phyloP scores from a whole-genome alignment of 2,329 filamentous ascomycete genomes.

The Aspergillus pseudoglaucus region DNA sequence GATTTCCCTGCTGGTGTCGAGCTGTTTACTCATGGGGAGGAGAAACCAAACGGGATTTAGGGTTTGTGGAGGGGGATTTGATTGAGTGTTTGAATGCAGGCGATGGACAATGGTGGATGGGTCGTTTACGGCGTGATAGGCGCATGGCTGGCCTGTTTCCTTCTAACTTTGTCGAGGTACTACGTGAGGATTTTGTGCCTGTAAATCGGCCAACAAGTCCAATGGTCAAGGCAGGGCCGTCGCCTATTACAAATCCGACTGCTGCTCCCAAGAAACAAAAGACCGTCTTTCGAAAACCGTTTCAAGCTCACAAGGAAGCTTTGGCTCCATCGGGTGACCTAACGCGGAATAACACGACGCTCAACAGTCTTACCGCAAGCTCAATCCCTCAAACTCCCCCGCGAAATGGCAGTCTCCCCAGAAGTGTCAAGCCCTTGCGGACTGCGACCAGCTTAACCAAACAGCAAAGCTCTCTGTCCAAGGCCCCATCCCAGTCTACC shows the following conservation, averaged over 20 bases:
- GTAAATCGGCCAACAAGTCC: slow-evolving; percentile 44
- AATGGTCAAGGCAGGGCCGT: slow-evolving; percentile 48
- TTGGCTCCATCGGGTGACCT: slow-evolving; percentile 33
- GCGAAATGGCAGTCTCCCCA: slow-evolving; percentile 27
- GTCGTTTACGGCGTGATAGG: slow-evolving; percentile 79
- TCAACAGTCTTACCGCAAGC: slow-evolving; percentile 30
- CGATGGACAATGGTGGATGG: slow-evolving; percentile 98
- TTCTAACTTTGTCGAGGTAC: slow-evolving; percentile 91
- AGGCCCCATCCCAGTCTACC: slow-evolving; percentile 25
- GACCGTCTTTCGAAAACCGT: slow-evolving; percentile 57
- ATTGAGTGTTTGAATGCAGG: slow-evolving; percentile 98
- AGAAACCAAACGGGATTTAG: slow-evolving; percentile 90
- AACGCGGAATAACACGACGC: slow-evolving; percentile 20
- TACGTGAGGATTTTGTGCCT: slow-evolving; percentile 79
- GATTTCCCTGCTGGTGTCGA: slow-evolving; percentile 86
- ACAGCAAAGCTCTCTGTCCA: slow-evolving; percentile 30
- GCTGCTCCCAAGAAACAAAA: slow-evolving; percentile 53
- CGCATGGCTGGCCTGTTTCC: slow-evolving; percentile 89
- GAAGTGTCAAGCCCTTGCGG: slow-evolving; percentile 27
- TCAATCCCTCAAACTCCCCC: slow-evolving; percentile 31
- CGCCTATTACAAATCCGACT: slow-evolving; percentile 37
- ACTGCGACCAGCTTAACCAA: slow-evolving; percentile 34
- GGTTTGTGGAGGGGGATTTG: slow-evolving; percentile 93
- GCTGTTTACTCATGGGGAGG: slow-evolving; percentile 91
- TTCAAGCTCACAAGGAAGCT: slow-evolving; percentile 55